Conservation (phyloP, 495 filamentous ascomycete species). For the Penicillium subrubescens region DNA sequence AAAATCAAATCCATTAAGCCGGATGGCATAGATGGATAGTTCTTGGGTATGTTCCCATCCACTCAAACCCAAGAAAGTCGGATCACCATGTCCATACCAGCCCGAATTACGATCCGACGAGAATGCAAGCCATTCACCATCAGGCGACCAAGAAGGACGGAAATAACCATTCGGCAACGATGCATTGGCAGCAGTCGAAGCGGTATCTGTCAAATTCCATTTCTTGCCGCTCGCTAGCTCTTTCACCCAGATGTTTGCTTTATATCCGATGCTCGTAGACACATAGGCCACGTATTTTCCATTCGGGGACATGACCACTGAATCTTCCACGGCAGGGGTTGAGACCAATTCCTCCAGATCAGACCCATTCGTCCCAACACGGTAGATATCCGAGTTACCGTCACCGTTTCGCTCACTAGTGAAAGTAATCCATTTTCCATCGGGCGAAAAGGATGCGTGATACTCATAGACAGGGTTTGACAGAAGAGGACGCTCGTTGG, state of each 20-base stretch:
- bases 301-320: constrained; percentile 32
- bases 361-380: constrained; percentile 28
- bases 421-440: constrained; percentile 35
- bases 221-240: constrained; percentile 26
- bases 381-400: constrained; percentile 36
- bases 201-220: constrained; percentile 29
- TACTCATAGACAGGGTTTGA: constrained; percentile 36
- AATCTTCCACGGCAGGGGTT: constrained; percentile 29
- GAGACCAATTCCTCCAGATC: constrained; percentile 26
- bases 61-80: constrained; percentile 15
- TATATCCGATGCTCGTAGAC: constrained; percentile 26
- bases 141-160: constrained; percentile 18
- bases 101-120: constrained; percentile 16
- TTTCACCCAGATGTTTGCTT: constrained; percentile 30
- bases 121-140: constrained; percentile 20
- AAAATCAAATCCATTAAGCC: constrained; percentile 31
- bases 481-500: constrained; percentile 33
- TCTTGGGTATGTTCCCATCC: constrained; percentile 40
- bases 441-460: constrained; percentile 36
- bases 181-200: constrained; percentile 10
- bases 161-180: constrained; percentile 32
- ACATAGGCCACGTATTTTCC: constrained; percentile 30
- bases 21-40: constrained; percentile 32
- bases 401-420: constrained; percentile 33
- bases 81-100: constrained; percentile 31